Base-by-base conservation (phyloP, 2,329 filamentous ascomycete genomes). In the Diaporthe nobilis region DNA sequence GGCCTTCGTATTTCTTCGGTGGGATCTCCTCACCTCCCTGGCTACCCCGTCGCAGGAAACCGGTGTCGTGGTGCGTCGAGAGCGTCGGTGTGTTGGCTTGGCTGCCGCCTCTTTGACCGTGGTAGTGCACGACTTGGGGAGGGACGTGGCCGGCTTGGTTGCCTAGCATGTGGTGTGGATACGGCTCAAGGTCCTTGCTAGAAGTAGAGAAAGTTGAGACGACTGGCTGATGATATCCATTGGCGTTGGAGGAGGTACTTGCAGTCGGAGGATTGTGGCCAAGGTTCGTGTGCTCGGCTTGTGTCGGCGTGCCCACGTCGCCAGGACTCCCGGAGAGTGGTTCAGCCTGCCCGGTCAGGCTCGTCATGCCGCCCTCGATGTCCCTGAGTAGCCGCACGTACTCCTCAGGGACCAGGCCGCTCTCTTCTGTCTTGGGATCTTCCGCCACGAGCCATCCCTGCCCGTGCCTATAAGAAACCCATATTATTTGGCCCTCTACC, bases 371-470 rank as follows among this genome's bases (percentile, higher is more conserved):
- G 28, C 96, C 96, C 83, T 98, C 95, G 73, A 98, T 98, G 81
- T 98, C 95, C 65, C 95, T 92, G 76, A 99, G 89, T 61, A 99
- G 87, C 22, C 97, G 92, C 57, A 99, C 97, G 82, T 98, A 99
- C 84, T 97, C 96, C 84, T 99, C 97, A 0, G 97, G 97, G 2
- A 99, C 97, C 49, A 99, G 89, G 1, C 97, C 97, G 81, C 95
- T 98, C 85, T 99, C 97, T 79, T 92, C 95, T 0, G 95, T 98
- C 84, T 95, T 96, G 17, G 96, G 96, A 81, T 99, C 97, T 85
- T 98, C 95, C 5, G 97, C 97, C 34, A 99, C 97, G 71, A 99
- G 89, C 97, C 97, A 99, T 73, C 97, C 97, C 85, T 98, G 95
- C 22, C 96, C 96, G 82, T 98, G 96, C 58, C 97, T 91, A 84